Percentiles rank a stretch among this genome's conserved stretches.
phyloP scores from a whole-genome alignment of 768 basidiomycete genomes.

The Leccinum sublutescens region DNA sequence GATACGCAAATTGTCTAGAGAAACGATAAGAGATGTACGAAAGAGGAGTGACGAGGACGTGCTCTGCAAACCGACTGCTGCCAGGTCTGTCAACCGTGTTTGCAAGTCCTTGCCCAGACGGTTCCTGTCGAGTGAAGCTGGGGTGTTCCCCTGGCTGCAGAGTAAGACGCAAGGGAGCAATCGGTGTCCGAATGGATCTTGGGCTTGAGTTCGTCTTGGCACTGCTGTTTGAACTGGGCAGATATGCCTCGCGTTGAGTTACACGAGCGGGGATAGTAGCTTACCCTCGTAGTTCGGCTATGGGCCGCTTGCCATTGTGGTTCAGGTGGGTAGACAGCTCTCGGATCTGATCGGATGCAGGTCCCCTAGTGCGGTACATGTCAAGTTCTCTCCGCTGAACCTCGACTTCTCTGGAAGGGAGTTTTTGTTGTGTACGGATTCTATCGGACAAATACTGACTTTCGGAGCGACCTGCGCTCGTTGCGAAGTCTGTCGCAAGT shows the following conservation, averaged over 20 bases:
- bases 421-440: slow-evolving; percentile 4
- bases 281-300: slow-evolving; percentile 46
- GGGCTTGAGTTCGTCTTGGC: slow-evolving; percentile 56
- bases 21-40: slow-evolving; percentile 12
- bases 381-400: slow-evolving; percentile 49
- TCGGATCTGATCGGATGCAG: slow-evolving; percentile 23
- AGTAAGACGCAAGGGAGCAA: slow-evolving; percentile 65
- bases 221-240: slow-evolving; percentile 20
- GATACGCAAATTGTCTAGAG: slow-evolving; percentile 67
- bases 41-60: slow-evolving; percentile 16
- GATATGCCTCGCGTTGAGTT: neutral
- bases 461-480: slow-evolving; percentile 51
- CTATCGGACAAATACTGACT: slow-evolving; percentile 36
- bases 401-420: slow-evolving; percentile 45
- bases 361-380: slow-evolving; percentile 40
- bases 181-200: slow-evolving; percentile 51
- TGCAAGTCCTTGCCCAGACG: slow-evolving; percentile 11
- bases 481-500: slow-evolving; percentile 33
- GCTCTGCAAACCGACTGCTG: slow-evolving; percentile 53
- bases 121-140: slow-evolving; percentile 32
- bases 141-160: slow-evolving; percentile 58
- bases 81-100: slow-evolving; percentile 40
- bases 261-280: slow-evolving; percentile 10
- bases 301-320: slow-evolving; percentile 64
- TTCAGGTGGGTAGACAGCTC: slow-evolving; percentile 44